Base-by-base conservation (phyloP, 2,329 filamentous ascomycete genomes). In the Nothophaeocryptopus gaeumannii region DNA sequence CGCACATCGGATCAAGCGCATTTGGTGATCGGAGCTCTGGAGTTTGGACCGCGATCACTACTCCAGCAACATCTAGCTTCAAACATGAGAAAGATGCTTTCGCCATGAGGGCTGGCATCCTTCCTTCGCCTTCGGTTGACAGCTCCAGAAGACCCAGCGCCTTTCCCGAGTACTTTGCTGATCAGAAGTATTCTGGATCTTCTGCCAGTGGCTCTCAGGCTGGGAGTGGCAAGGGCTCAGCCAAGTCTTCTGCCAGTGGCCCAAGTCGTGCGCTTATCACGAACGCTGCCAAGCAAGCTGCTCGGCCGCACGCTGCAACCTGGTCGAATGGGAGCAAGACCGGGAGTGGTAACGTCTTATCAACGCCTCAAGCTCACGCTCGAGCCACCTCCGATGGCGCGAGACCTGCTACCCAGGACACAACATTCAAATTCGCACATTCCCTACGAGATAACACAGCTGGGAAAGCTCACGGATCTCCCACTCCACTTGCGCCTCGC, bases 41-140 rank as follows among this genome's bases (percentile, higher is more conserved):
- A 14, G 34, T 15, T n/a, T 33, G 32, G 34, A 47, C 44, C 4
- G 12, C n/a, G 5, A 26, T 48, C 13, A 48, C 39, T 2, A 47
- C 50, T 5, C 45, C 45, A 12, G 44, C 35, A 5, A 39, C 35
- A 3, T 14, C 44, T 32, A 14, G 20, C 20, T 26, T 26, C 20
- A 26, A 3, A 26, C 20, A 26, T 26, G 20, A 26, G 20, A 26
- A 26, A 26, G 20, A 35, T n/a, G 13, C 26, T 11, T 47, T 47
- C 13, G 16, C 41, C 11, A 31, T 31, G 10, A 32, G 45, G 30
- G 37, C 45, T 5, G 45, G 45, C 3, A 29, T 47, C 2, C 39
- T 47, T 8, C 45, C 45, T 14, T 37, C 39, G 10, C 39, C 38
- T 30, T 47, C 45, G 34, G 39, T 26, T 3, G 20, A 26, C 45